phyloP scores from a whole-genome alignment of 176 grass and related monocot species.

The Eleusine coracana region DNA sequence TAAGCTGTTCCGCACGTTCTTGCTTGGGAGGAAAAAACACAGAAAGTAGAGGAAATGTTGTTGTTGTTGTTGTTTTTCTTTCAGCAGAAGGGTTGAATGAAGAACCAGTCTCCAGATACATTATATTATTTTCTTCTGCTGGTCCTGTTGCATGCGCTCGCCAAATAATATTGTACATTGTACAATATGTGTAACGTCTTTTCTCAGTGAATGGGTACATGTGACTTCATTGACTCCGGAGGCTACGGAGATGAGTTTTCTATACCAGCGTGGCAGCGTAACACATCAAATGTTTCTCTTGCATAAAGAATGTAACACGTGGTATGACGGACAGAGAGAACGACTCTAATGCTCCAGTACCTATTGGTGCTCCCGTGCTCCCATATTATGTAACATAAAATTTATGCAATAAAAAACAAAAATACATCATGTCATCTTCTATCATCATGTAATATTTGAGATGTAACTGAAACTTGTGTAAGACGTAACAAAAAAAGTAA shows the following conservation, averaged over 20 bases:
- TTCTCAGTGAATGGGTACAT: background rate
- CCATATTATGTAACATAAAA: too few species aligned
- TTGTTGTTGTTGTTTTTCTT: background rate
- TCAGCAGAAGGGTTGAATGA: conserved; percentile 28
- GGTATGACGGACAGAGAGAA: too few species aligned
- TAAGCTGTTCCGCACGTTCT: background rate
- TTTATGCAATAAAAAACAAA: too few species aligned
- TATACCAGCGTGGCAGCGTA: background rate
- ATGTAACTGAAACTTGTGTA: too few species aligned
- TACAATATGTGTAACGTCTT: background rate
- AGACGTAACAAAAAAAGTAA: too few species aligned
- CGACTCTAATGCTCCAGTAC: too few species aligned
- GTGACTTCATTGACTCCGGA: conserved; percentile 41
- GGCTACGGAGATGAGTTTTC: background rate
- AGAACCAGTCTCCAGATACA: background rate
- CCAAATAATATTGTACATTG: background rate
- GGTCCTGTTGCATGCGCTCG: background rate
- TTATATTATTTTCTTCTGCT: background rate
- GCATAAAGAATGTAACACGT: too few species aligned
- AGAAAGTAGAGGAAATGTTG: background rate
- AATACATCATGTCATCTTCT: too few species aligned
- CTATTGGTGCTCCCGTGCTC: too few species aligned
- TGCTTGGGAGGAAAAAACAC: background rate
- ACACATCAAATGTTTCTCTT: background rate
- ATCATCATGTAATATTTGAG: too few species aligned